Base-by-base conservation (phyloP, 352 stramenopile genomes). In the Pythium folliculosum region DNA sequence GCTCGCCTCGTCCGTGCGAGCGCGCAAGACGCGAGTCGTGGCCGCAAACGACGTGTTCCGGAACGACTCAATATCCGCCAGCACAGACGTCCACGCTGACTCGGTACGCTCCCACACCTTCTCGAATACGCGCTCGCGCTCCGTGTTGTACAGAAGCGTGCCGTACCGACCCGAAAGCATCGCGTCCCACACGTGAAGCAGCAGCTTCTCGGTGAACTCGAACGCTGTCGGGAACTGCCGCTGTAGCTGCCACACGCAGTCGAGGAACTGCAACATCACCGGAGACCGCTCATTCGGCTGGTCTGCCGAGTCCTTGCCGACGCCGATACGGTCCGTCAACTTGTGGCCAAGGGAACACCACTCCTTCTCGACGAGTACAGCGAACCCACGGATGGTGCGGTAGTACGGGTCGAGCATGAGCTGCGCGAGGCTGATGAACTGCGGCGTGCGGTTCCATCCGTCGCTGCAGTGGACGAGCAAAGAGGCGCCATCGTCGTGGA, bases 271-370 rank as follows among this genome's bases (percentile, higher is more conserved):
- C 17, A 94, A 65, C 82, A 96, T 93, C 32, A 96, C 85, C 22
- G 88, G 88, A 9, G 86, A 95, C 21, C 85, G 81, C 65, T 96
- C 86, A 57, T 92, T 93, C 17, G 85, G 84, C 67, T 91, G 74
- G 60, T 95, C 86, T 9, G 73, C 83, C 19, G 81, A 84, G 60
- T 95, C 85, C 49, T 92, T 93, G 56, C 85, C 86, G 25, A 94
- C 81, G 10, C 90, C 87, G 66, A 92, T 79, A 22, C 91, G 77
- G 49, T 97, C 88, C 0, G 84, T 76, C 60, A 97, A 97, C 70
- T 95, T 96, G 79, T 97, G 89, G 13, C 91, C 91, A 45, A 97
- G 97, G 5, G 85, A 88, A 45, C 82, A 95, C 86, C 86, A 96
- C 30, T 96, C 86, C 54, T 96, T 96, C 70, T 96, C 88, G 0